Percentiles rank a stretch among this genome's conserved stretches.
Evolutionary conservation across 345 rosid genomes (phyloP).

Genomic region (Syzygium grande): DNA sequence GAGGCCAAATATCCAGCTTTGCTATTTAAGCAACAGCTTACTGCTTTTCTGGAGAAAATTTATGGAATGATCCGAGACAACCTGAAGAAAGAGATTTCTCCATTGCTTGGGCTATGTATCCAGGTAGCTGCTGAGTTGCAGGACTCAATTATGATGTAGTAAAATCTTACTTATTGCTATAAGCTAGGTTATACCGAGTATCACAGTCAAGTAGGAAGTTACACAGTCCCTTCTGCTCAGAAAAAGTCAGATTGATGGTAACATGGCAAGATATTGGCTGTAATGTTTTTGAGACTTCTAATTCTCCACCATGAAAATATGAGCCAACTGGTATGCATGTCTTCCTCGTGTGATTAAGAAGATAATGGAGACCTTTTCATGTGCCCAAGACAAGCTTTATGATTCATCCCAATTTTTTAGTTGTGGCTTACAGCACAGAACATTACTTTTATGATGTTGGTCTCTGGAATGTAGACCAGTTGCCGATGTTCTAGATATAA

Average conservation of each 20-base stretch:
- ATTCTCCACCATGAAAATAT: background rate
- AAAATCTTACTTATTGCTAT: background rate
- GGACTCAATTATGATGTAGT: background rate
- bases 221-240: background rate
- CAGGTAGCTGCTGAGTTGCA: slow-evolving; percentile 51
- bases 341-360: background rate
- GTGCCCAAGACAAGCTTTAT: background rate
- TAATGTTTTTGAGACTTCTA: background rate
- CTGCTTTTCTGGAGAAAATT: slow-evolving; percentile 97
- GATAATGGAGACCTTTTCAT: background rate
- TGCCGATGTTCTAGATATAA: background rate
- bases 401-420: background rate
- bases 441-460: background rate
- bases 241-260: background rate
- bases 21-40: slow-evolving; percentile 97
- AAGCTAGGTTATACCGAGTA: background rate
- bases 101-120: slow-evolving; percentile 89
- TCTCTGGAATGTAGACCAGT: background rate
- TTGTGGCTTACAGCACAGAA: background rate
- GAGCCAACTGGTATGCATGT: background rate
- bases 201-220: background rate
- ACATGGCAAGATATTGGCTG: background rate
- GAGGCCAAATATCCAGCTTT: slow-evolving; percentile 98
- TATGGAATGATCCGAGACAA: slow-evolving; percentile 99
- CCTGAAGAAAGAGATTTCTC: slow-evolving; percentile 94